Percentiles rank a stretch among this genome's conserved stretches.
phyloP scores from a whole-genome alignment of 768 basidiomycete species.

The Candolleomyces efflorescens region DNA sequence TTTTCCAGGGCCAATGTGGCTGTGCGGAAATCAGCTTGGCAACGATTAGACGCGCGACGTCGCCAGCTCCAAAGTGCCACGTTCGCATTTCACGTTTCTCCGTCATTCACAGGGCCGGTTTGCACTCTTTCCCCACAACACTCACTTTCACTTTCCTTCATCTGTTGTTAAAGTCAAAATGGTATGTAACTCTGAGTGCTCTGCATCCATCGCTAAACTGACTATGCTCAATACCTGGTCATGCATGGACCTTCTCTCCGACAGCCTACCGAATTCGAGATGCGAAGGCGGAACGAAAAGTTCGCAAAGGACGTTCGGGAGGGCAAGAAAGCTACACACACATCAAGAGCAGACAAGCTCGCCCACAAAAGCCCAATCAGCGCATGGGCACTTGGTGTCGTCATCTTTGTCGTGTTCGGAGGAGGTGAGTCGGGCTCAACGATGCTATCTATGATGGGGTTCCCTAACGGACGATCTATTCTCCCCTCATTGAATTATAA shows the following conservation, averaged over 20 bases:
- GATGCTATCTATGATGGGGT: too few species aligned
- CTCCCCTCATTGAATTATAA: background rate
- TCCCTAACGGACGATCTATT: background rate
- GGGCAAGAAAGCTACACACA: constrained; percentile 74
- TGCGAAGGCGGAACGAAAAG: constrained; percentile 75
- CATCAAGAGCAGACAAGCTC: constrained; percentile 66
- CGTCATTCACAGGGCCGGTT: background rate
- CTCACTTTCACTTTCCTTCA: background rate
- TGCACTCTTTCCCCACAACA: background rate
- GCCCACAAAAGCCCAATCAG: constrained; percentile 73
- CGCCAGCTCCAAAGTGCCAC: constrained; percentile 16
- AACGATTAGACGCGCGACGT: background rate
- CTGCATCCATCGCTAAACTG: background rate
- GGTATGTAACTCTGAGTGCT: background rate
- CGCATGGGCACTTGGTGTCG: constrained; percentile 66
- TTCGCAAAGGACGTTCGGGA: constrained; percentile 69
- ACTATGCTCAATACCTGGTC: too few species aligned
- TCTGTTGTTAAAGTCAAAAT: background rate
- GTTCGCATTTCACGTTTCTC: constrained; percentile 13
- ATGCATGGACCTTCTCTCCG: background rate
- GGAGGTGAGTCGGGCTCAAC: constrained; percentile 54
- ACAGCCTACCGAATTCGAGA: constrained; percentile 75
- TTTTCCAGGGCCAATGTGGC: background rate
- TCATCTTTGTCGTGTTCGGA: constrained; percentile 75
- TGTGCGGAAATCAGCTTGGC: background rate